phyloP scores from a whole-genome alignment of 768 basidiomycete genomes.

The Suillus tomentosus region DNA sequence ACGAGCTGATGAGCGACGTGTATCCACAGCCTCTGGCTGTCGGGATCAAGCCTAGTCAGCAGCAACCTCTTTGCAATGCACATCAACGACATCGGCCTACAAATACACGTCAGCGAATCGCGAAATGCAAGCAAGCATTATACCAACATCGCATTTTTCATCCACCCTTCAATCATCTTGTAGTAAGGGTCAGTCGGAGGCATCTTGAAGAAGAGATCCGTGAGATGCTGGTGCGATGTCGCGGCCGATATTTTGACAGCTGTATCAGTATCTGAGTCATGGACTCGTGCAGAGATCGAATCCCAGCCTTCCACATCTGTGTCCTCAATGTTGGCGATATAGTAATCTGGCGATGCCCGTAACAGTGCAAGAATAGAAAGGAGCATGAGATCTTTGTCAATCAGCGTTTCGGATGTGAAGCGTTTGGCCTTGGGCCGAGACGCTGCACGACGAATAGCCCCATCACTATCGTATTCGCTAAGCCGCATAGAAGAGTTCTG shows the following conservation, averaged over 20 bases:
- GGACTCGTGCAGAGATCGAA: conserved; percentile 50
- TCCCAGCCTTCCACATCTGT: conserved; percentile 38
- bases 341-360: conserved; percentile 59
- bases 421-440: conserved; percentile 64
- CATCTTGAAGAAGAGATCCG: conserved; percentile 46
- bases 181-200: conserved; percentile 41
- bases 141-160: conserved; percentile 51
- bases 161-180: conserved; percentile 41
- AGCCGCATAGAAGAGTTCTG: conserved; percentile 55
- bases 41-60: conserved; percentile 56
- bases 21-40: conserved; percentile 70
- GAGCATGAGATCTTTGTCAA: conserved; percentile 70
- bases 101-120: conserved; percentile 1
- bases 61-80: conserved; percentile 61
- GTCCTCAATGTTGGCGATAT: conserved; percentile 45
- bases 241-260: conserved; percentile 66
- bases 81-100: conserved; percentile 33
- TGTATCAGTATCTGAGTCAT: conserved; percentile 63
- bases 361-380: conserved; percentile 71
- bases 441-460: conserved; percentile 53
- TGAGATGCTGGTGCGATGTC: conserved; percentile 47
- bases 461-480: conserved; percentile 61
- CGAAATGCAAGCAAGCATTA: background rate
- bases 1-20: conserved; percentile 61
- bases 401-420: conserved; percentile 56